Evolutionary conservation across 495 filamentous ascomycete species (phyloP).

Genomic region (Neurospora africana): DNA sequence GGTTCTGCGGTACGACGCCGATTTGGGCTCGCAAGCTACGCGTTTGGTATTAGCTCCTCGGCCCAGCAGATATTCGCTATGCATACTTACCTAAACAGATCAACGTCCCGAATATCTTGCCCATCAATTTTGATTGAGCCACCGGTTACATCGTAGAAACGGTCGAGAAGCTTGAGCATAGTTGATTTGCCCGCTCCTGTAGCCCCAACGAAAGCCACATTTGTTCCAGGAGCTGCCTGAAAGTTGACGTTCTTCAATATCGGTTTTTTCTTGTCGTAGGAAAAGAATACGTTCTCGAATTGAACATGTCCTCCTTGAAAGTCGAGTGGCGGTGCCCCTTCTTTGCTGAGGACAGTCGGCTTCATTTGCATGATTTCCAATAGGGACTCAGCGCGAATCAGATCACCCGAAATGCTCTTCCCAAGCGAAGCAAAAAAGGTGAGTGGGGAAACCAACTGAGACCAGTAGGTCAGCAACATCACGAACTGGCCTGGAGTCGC

Average conservation of each 20-base stretch:
- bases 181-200: conserved; percentile 72
- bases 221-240: conserved; percentile 47
- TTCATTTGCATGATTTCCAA: conserved; percentile 60
- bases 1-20: conserved; percentile 86
- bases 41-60: conserved; percentile 1
- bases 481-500: conserved; percentile 61
- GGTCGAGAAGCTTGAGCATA: conserved; percentile 58
- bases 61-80: neutral
- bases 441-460: conserved; percentile 49
- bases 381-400: conserved; percentile 63
- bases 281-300: conserved; percentile 57
- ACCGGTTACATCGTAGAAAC: conserved; percentile 57
- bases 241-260: conserved; percentile 58
- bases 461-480: conserved; percentile 63
- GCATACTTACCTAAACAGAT: conserved; percentile 39
- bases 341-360: conserved; percentile 48
- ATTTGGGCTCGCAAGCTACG: conserved; percentile 54
- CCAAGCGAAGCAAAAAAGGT: conserved; percentile 53
- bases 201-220: conserved; percentile 65
- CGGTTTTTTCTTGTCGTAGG: conserved; percentile 58
- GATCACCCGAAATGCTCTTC: conserved; percentile 45
- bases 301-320: conserved; percentile 50
- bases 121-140: conserved; percentile 64
- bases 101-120: conserved; percentile 60
- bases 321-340: conserved; percentile 43